Evolutionary conservation across 1,139 yeast species (phyloP).

Genomic region (Blastobotrys ciferrii): DNA sequence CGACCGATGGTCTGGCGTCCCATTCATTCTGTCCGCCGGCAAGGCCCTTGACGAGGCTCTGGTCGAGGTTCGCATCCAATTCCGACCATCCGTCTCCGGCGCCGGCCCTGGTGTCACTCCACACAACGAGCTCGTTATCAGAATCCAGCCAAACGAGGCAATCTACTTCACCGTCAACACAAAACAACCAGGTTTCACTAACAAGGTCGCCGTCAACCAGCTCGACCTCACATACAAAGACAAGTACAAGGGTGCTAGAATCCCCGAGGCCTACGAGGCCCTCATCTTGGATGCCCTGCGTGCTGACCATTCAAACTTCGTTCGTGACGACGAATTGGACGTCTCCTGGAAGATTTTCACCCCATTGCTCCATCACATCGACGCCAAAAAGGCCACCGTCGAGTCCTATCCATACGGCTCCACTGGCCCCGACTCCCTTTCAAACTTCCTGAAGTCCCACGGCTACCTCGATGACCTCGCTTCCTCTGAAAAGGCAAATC

Average conservation of each 20-base stretch:
- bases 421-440: constrained; percentile 75
- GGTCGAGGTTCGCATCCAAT: constrained; percentile 93
- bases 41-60: constrained; percentile 86
- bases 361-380: constrained; percentile 79
- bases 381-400: constrained; percentile 44
- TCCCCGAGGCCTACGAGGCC: constrained; percentile 97
- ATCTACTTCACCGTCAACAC: constrained; percentile 88
- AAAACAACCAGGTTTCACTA: constrained; percentile 81
- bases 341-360: constrained; percentile 91
- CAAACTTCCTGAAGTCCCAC: constrained; percentile 59
- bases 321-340: constrained; percentile 95
- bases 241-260: constrained; percentile 75
- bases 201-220: constrained; percentile 80
- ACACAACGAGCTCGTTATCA: constrained; percentile 87
- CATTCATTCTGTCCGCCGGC: constrained; percentile 93
- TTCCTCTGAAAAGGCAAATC: constrained; percentile 34
- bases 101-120: constrained; percentile 1
- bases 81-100: constrained; percentile 50
- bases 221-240: constrained; percentile 81
- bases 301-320: constrained; percentile 96
- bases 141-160: constrained; percentile 94
- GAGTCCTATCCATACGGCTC: constrained; percentile 90
- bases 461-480: constrained; percentile 52
- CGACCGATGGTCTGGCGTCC: constrained; percentile 98
- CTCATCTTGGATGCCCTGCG: constrained; percentile 84